Percentiles rank a stretch among this genome's conserved stretches.
phyloP scores from a whole-genome alignment of 352 stramenopile species.

The Blastocystis sp. region DNA sequence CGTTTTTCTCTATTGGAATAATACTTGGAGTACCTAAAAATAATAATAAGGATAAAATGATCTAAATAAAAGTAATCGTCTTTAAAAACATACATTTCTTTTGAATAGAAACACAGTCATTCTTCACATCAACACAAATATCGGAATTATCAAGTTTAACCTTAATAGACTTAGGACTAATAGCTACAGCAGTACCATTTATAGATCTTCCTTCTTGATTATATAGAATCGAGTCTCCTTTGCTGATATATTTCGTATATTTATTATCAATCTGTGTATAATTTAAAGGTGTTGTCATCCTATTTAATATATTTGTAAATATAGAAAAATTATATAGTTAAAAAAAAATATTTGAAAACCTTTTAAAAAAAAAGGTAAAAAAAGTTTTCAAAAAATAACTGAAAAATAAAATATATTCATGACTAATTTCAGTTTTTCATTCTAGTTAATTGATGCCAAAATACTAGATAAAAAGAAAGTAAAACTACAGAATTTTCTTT shows the following conservation, averaged over 20 bases:
- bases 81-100: neutral
- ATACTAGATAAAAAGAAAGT: too few relatives aligned
- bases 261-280: constrained; percentile 38
- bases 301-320: too few relatives aligned
- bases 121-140: constrained; percentile 26
- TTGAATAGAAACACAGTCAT: constrained; percentile 13
- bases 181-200: constrained; percentile 11
- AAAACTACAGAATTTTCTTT: too few relatives aligned
- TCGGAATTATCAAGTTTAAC: constrained; percentile 2
- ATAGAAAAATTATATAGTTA: too few relatives aligned
- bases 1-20: constrained; percentile 21
- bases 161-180: constrained; percentile 2
- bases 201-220: constrained; percentile 5
- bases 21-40: neutral
- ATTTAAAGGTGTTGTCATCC: too few relatives aligned
- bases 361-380: too few relatives aligned
- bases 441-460: too few relatives aligned
- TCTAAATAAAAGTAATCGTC: neutral
- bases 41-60: neutral
- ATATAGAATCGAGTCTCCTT: constrained; percentile 27
- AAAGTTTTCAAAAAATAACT: too few relatives aligned
- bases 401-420: too few relatives aligned
- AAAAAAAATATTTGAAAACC: too few relatives aligned
- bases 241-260: constrained; percentile 23
- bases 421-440: too few relatives aligned